A percentile compares a stretch with the other conserved stretches of the same genome.
Conservation (phyloP, 2,329 filamentous ascomycete genomes). For the Zymoseptoria brevis region DNA sequence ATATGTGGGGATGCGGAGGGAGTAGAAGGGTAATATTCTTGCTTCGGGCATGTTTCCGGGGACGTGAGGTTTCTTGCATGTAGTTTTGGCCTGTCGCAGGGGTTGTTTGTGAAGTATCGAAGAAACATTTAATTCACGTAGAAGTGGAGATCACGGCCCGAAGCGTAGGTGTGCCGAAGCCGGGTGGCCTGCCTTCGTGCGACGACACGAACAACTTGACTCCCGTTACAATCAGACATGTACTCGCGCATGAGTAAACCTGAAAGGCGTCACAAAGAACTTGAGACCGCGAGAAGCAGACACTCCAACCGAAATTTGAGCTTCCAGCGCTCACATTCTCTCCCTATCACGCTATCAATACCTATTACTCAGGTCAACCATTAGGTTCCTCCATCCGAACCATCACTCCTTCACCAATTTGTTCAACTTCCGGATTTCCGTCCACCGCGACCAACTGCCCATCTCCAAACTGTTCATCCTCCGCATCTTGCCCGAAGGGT, state of each 20-base stretch:
- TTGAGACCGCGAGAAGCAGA: background rate
- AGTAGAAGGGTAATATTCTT: background rate
- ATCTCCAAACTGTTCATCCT: constrained; percentile 65
- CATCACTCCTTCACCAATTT: constrained; percentile 21
- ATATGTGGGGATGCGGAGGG: background rate
- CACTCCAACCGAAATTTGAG: background rate
- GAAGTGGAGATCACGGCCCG: background rate
- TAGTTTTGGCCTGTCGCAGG: background rate
- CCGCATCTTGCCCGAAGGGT: constrained; percentile 59
- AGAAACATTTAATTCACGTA: background rate
- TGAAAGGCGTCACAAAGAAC: background rate
- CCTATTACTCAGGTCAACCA: background rate
- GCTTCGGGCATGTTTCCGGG: background rate
- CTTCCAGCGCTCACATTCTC: background rate
- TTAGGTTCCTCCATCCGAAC: background rate
- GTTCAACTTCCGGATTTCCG: constrained; percentile 54
- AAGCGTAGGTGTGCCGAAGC: background rate
- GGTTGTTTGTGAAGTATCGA: background rate
- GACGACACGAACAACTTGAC: no score
- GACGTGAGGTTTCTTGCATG: background rate
- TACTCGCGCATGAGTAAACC: background rate
- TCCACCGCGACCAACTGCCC: constrained; percentile 61
- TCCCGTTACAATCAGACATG: no score
- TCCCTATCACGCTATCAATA: background rate
- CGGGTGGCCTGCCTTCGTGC: background rate